Evolutionary conservation across 1,139 yeast genomes (phyloP).

Genomic region (Yamadazyma diddensiae): DNA sequence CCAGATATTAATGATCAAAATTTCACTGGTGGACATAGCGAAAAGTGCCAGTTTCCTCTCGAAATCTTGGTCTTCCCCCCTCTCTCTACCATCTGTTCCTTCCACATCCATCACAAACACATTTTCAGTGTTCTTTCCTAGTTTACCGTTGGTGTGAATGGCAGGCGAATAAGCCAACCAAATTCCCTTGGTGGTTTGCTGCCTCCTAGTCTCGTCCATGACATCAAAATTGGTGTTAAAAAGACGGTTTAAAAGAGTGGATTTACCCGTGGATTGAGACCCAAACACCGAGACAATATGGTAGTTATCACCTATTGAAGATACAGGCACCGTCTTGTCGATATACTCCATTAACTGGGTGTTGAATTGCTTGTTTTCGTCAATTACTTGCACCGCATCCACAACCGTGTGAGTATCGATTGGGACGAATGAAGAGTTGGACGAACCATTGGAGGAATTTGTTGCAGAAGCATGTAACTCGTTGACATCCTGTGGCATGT

Average conservation of each 20-base stretch:
- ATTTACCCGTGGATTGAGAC: constrained; percentile 94
- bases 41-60: constrained; percentile 94
- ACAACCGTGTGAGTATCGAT: constrained; percentile 29
- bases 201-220: constrained; percentile 79
- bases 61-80: constrained; percentile 98
- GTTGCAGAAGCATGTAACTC: constrained; percentile 15
- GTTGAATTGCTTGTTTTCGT: constrained; percentile 71
- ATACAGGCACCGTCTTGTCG: constrained; percentile 29
- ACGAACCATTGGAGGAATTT: constrained; percentile 16
- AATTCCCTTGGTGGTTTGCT: constrained; percentile 93
- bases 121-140: constrained; percentile 25
- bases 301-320: constrained; percentile 61
- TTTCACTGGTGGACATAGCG: constrained; percentile 89
- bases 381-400: constrained; percentile 70
- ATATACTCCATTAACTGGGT: constrained; percentile 32
- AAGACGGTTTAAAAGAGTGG: constrained; percentile 79
- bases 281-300: constrained; percentile 96
- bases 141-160: constrained; percentile 22
- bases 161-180: constrained; percentile 75
- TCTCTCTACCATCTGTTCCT: constrained; percentile 96
- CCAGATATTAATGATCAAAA: constrained; percentile 91
- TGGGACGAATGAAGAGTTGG: constrained; percentile 44
- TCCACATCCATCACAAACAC: constrained; percentile 94
- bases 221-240: constrained; percentile 89
- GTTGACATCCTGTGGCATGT: not conserved